phyloP scores from a whole-genome alignment of 345 rosid species.

The Brassica nigra region DNA sequence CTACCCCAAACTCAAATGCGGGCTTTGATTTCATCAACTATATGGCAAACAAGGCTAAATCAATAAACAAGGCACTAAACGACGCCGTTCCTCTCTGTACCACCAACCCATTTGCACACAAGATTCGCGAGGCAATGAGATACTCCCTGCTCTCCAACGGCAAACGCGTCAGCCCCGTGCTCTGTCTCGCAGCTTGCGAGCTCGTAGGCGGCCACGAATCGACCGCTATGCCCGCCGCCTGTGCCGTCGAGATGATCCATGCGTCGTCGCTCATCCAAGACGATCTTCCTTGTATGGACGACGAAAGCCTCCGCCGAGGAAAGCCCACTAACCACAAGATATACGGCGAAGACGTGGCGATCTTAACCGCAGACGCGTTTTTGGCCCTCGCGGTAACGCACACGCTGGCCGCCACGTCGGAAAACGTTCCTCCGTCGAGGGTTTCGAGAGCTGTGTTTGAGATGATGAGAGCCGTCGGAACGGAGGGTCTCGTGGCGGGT shows the following conservation, averaged over 20 bases:
- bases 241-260: slow-evolving; percentile 76
- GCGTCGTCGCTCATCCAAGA: slow-evolving; percentile 75
- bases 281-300: slow-evolving; percentile 82
- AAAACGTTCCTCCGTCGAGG: slow-evolving; percentile 41
- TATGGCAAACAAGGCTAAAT: slow-evolving; percentile 52
- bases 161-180: slow-evolving; percentile 68
- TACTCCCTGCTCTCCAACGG: slow-evolving; percentile 77
- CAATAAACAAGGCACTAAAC: slow-evolving; percentile 64
- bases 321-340: slow-evolving; percentile 77
- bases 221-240: slow-evolving; percentile 69
- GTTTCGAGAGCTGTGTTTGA: slow-evolving; percentile 52
- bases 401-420: slow-evolving; percentile 33
- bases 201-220: slow-evolving; percentile 66
- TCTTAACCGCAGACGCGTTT: slow-evolving; percentile 65
- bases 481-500: slow-evolving; percentile 70
- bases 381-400: slow-evolving; percentile 53
- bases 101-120: slow-evolving; percentile 45
- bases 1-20: background rate
- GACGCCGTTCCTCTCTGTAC: slow-evolving; percentile 51
- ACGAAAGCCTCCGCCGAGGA: slow-evolving; percentile 72
- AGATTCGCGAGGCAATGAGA: slow-evolving; percentile 84
- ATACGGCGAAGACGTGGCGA: slow-evolving; percentile 63
- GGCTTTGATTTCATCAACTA: slow-evolving; percentile 28
- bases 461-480: slow-evolving; percentile 52
- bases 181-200: slow-evolving; percentile 78